A percentile compares a stretch with the other conserved stretches of the same genome.
Conservation (phyloP, 352 stramenopile genomes). For the Phytophthora ohioensis region DNA sequence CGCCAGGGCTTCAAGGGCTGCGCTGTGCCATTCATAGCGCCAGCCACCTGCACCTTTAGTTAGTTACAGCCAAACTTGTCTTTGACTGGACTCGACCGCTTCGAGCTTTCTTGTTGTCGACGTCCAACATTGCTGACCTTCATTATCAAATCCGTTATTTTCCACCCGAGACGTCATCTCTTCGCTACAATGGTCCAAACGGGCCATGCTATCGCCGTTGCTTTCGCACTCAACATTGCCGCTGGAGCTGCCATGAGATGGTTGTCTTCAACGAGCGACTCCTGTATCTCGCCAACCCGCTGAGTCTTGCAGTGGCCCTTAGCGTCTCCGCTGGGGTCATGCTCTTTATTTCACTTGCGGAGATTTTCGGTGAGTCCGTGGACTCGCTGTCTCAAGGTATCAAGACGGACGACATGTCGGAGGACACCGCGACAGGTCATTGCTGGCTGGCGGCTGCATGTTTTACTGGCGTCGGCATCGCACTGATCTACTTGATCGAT, state of each 20-base stretch:
- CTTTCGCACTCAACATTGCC: constrained; percentile 15
- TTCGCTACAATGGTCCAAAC: constrained; percentile 44
- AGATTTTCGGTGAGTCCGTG: constrained; percentile 60
- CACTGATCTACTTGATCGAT: constrained; percentile 17
- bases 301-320: constrained; percentile 55
- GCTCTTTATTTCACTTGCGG: constrained; percentile 73
- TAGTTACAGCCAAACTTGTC: constrained; percentile 17
- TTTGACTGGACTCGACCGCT: constrained; percentile 20
- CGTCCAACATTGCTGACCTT: not conserved
- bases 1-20: not conserved
- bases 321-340: constrained; percentile 69
- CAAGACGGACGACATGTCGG: constrained; percentile 43
- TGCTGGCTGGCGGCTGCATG: constrained; percentile 34
- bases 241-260: constrained; percentile 44
- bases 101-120: not conserved
- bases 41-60: constrained; percentile 1
- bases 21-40: constrained; percentile 15
- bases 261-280: constrained; percentile 59
- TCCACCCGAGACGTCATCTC: not conserved
- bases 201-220: constrained; percentile 32
- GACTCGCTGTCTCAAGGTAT: constrained; percentile 34
- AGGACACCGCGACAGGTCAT: constrained; percentile 39
- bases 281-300: constrained; percentile 54
- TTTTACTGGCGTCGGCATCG: constrained; percentile 4
- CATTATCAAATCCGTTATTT: constrained; percentile 25